These are phyloP conservation scores for Solanum tarijense DNA, from an alignment of 257 asterid genomes.

Conservation along the genomic window DNA sequence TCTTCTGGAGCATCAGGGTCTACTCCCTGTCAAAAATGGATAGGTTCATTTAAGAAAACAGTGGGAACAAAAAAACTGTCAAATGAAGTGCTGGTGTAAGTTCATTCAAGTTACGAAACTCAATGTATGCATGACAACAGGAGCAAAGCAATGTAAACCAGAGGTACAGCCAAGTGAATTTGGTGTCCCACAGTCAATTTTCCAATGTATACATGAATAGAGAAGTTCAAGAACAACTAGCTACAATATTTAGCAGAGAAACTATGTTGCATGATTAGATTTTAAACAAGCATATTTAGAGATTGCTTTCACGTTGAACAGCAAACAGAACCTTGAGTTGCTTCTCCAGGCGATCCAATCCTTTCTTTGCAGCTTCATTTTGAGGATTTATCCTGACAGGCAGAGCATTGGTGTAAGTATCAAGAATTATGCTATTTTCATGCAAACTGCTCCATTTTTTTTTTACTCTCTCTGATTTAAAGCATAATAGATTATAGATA, in stretches of 20 bases:
- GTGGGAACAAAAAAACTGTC: background rate
- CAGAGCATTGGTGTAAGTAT: background rate
- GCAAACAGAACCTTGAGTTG: slow-evolving; percentile 70
- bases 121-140: background rate
- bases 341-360: slow-evolving; percentile 92
- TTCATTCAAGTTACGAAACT: background rate
- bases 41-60: background rate
- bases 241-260: background rate
- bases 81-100: background rate
- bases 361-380: slow-evolving; percentile 82
- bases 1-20: slow-evolving; percentile 99
- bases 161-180: background rate
- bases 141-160: background rate
- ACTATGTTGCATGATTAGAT: background rate
- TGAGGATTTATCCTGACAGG: slow-evolving; percentile 73
- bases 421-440: background rate
- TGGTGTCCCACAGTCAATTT: background rate
- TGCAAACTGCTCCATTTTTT: background rate
- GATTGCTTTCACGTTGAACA: background rate
- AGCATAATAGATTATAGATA: background rate
- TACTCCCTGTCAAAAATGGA: slow-evolving; percentile 45
- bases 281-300: background rate
- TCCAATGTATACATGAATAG: background rate
- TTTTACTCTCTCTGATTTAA: background rate
- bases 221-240: background rate